Evolutionary conservation across 163 green algal species (phyloP).

Genomic region (Chloromonas sp.): DNA sequence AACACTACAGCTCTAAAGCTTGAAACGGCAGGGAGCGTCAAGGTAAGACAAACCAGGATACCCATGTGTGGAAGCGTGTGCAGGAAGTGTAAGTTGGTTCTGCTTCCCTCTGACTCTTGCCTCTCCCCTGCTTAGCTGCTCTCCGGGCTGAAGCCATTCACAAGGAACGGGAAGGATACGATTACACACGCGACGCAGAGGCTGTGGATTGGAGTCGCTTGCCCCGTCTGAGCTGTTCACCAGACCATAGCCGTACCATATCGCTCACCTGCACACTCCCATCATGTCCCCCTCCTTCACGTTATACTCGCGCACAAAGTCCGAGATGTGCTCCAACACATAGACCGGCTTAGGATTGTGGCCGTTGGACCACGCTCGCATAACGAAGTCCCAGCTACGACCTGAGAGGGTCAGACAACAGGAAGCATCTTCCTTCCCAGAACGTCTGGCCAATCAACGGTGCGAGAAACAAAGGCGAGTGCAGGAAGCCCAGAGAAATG

Average conservation of each 20-base stretch:
- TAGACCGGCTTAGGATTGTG: conserved; percentile 71
- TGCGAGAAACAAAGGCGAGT: no score
- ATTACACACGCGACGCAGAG: neutral
- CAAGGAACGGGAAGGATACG: neutral
- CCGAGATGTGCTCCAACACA: conserved; percentile 54
- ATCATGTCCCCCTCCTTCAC: conserved; percentile 56
- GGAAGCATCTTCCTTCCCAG: neutral
- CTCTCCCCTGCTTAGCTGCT: neutral
- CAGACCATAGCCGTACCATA: no score
- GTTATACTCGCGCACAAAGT: conserved; percentile 44
- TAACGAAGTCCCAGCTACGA: conserved; percentile 53
- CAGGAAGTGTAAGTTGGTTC: no score
- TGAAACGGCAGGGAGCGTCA: no score
- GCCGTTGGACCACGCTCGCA: conserved; percentile 76
- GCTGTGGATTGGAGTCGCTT: neutral
- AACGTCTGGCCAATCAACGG: neutral
- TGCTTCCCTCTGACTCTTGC: neutral
- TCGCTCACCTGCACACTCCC: conserved; percentile 36
- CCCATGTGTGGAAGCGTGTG: no score
- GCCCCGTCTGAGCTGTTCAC: neutral
- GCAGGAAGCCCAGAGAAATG: no score
- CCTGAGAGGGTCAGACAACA: neutral
- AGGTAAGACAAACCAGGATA: no score
- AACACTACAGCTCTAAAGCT: no score
- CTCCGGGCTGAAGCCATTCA: neutral